Base-by-base conservation (phyloP, 805 yeast genomes). In the Blastobotrys terrestris region DNA sequence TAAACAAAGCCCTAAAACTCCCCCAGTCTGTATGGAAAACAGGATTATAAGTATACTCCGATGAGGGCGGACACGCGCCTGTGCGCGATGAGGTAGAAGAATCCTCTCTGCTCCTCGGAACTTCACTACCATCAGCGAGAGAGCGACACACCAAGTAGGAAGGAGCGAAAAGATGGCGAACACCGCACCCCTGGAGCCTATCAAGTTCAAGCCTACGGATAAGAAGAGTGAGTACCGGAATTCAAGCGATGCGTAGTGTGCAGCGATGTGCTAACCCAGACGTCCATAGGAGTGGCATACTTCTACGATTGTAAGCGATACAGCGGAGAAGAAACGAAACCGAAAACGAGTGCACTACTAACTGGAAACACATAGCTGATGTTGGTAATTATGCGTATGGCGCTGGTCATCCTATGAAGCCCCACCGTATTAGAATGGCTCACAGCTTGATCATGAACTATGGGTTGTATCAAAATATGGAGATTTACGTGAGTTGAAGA, bases 331-430 rank as follows among this genome's bases (percentile, higher is more conserved):
- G 48, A 39, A 26, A 16, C 8, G n/a, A 39, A n/a, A 41, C 11
- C 39, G 7, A 20, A 14, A 20, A 51, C 58, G 48, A 55, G 50
- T 53, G 20, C n/a, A n/a, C n/a, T n/a, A 26, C 35, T 26, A 26
- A 26, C 35, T 6, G 11, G 35, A 26, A 5, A 13, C 31, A n/a
- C 26, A 21, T 44, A 62, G 75, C 96, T 26, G 99, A 92, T 67
- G 96, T 94, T 47, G 98, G 98, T 39, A 94, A 94, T 72, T 92
- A 92, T 71, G 96, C 97, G 45, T 94, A 94, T 67, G 98, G 98
- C 53, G 94, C 97, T 3, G 97, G 97, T 26, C 99, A 94, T 70
- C 97, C 97, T 42, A 94, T 94, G 99, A 94, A 94, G 68, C 99
- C 99, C 20, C 97, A 92, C 69, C 83, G 99, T 66, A 90, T 94